Conservation (phyloP, 345 rosid genomes). For the Litchi chinensis region DNA sequence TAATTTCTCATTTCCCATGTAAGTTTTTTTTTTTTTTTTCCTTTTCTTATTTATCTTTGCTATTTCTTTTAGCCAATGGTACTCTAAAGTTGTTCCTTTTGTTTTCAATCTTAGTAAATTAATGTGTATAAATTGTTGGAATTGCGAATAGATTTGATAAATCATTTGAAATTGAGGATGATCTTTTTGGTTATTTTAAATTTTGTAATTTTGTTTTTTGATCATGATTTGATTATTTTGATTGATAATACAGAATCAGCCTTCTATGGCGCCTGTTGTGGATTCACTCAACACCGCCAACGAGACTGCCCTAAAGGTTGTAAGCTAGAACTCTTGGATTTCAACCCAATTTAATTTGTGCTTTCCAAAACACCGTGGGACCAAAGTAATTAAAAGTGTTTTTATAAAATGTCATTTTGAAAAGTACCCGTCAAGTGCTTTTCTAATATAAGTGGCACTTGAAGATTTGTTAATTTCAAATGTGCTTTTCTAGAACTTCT, state of each 20-base stretch:
- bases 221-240: background rate
- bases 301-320: slow-evolving; percentile 39
- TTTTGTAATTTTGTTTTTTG: background rate
- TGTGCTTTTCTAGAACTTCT: background rate
- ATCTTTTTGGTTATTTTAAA: too few relatives aligned
- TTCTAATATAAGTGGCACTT: background rate
- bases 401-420: background rate
- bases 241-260: slow-evolving; percentile 30
- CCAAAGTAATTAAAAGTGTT: too few relatives aligned
- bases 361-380: too few relatives aligned
- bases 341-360: too few relatives aligned
- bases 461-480: background rate
- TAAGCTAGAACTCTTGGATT: too few relatives aligned
- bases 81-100: background rate
- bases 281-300: slow-evolving; percentile 36
- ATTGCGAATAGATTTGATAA: too few relatives aligned
- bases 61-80: background rate
- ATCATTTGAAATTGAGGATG: too few relatives aligned
- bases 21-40: slow-evolving; percentile 26
- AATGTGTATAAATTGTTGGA: background rate
- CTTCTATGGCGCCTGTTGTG: slow-evolving; percentile 41
- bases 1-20: background rate
- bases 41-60: background rate
- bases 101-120: background rate
- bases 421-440: background rate